phyloP scores from a whole-genome alignment of 225 moss, liverwort and hornwort species.

The Pseudisothecium myosuroides region DNA sequence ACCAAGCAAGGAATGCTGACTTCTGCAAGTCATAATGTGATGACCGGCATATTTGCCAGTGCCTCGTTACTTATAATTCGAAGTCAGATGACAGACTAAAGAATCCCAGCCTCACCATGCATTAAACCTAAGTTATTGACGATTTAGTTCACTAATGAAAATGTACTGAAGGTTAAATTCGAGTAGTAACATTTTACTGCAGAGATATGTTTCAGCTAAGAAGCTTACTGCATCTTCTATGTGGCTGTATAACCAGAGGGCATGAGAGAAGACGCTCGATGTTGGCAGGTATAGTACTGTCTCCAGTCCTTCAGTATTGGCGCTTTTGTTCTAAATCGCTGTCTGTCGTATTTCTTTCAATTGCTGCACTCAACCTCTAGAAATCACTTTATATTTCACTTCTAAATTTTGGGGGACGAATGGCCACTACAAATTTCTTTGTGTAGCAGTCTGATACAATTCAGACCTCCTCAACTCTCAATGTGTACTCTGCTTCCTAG shows the following conservation, averaged over 20 bases:
- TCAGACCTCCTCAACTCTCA: neutral
- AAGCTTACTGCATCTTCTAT: slow-evolving; percentile 7
- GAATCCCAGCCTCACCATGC: neutral
- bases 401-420: neutral
- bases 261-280: slow-evolving; percentile 42
- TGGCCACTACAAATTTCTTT: neutral
- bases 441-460: neutral
- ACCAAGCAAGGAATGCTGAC: neutral
- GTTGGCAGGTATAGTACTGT: slow-evolving; percentile 34
- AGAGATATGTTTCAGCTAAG: neutral
- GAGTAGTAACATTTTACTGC: neutral
- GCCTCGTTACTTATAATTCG: neutral
- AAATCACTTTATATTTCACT: neutral
- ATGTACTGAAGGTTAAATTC: neutral
- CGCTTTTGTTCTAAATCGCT: neutral
- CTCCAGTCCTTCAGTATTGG: neutral
- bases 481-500: neutral
- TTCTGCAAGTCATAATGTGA: neutral
- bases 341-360: neutral
- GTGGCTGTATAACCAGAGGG: slow-evolving; percentile 45
- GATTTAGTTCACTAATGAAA: neutral
- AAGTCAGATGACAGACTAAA: neutral
- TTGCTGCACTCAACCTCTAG: neutral
- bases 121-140: neutral
- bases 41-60: neutral